These are phyloP conservation scores for Pyrenula aspistea DNA, from an alignment of 495 filamentous ascomycete species.

Conservation along the genomic window DNA sequence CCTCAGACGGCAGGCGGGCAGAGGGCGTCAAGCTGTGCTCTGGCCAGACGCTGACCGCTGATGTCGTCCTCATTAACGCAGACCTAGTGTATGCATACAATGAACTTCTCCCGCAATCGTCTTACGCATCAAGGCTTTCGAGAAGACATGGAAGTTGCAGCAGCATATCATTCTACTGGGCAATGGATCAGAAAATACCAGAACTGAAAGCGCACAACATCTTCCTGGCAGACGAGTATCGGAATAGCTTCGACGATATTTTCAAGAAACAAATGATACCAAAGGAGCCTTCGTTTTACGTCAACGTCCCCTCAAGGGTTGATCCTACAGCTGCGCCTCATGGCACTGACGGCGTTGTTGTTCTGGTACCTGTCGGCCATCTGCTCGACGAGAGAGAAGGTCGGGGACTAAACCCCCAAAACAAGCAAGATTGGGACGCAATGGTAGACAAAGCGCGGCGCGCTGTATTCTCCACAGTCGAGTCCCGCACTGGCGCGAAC, in stretches of 20 bases:
- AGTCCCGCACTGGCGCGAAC: constrained; percentile 36
- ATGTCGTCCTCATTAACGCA: constrained; percentile 54
- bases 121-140: constrained; percentile 33
- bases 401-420: constrained; percentile 14
- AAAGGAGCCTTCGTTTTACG: constrained; percentile 54
- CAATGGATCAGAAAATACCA: constrained; percentile 39
- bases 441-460: constrained; percentile 38
- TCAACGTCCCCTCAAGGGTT: constrained; percentile 56
- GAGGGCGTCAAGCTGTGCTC: constrained; percentile 40
- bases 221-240: constrained; percentile 59
- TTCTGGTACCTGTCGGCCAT: constrained; percentile 58
- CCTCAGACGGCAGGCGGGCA: constrained; percentile 26
- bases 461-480: constrained; percentile 41
- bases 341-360: constrained; percentile 48
- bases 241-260: constrained; percentile 56
- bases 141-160: constrained; percentile 45
- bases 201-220: constrained; percentile 59
- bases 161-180: constrained; percentile 67
- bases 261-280: constrained; percentile 55
- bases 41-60: constrained; percentile 40
- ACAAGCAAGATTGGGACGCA: constrained; percentile 41
- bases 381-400: constrained; percentile 25
- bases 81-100: constrained; percentile 62
- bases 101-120: constrained; percentile 40
- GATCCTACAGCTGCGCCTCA: constrained; percentile 52